Conservation (phyloP, 2,329 filamentous ascomycete species). For the Epichloe typhina region DNA sequence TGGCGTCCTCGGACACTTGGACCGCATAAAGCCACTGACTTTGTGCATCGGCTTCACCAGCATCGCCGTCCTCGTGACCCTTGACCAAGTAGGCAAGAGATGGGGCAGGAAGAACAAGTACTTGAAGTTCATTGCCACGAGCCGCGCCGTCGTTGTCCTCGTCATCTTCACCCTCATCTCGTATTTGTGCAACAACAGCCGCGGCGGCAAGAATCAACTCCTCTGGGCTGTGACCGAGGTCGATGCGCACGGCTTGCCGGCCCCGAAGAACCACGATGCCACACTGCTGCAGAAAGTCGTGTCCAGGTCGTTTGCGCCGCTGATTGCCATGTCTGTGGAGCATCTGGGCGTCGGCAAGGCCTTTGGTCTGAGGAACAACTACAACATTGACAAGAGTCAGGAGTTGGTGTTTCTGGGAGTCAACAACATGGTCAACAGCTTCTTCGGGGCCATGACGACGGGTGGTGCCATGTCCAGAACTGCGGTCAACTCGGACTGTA, state of each 20-base stretch:
- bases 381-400: slow-evolving; percentile 50
- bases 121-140: slow-evolving; percentile 46
- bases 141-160: slow-evolving; percentile 46
- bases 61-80: slow-evolving; percentile 39
- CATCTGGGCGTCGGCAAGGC: slow-evolving; percentile 52
- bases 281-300: slow-evolving; percentile 40
- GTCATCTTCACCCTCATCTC: slow-evolving; percentile 50
- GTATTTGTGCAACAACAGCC: slow-evolving; percentile 45
- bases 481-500: slow-evolving; percentile 51
- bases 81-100: slow-evolving; percentile 44
- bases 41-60: slow-evolving; percentile 45
- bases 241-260: slow-evolving; percentile 37
- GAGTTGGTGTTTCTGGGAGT: slow-evolving; percentile 51
- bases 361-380: slow-evolving; percentile 48
- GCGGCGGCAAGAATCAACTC: slow-evolving; percentile 24
- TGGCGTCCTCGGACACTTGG: slow-evolving; percentile 42
- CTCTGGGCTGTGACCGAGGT: slow-evolving; percentile 48
- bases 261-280: slow-evolving; percentile 33
- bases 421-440: slow-evolving; percentile 49
- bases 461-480: slow-evolving; percentile 56
- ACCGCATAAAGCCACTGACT: slow-evolving; percentile 43
- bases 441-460: slow-evolving; percentile 51
- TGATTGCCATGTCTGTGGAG: slow-evolving; percentile 48
- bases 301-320: slow-evolving; percentile 42
- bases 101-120: slow-evolving; percentile 45